A percentile compares a stretch with the other conserved stretches of the same genome.
These are phyloP conservation scores for Aspergillus fructus DNA, from an alignment of 2,329 filamentous ascomycete species.

Conservation along the genomic window DNA sequence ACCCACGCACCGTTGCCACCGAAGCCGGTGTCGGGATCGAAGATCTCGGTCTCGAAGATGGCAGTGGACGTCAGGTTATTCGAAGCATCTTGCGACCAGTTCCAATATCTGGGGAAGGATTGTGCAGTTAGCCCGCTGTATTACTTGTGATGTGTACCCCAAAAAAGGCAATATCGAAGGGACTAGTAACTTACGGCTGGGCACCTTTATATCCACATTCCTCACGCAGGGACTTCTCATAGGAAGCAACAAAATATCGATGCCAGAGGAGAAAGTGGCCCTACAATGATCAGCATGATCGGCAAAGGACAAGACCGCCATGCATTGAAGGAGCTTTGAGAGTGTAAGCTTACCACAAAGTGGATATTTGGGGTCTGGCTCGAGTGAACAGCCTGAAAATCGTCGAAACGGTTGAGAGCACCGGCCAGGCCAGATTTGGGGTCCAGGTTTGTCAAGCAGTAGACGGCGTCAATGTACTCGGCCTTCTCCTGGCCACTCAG, in stretches of 20 bases:
- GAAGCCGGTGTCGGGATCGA: conserved; percentile 13
- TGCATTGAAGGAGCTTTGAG: too few species aligned
- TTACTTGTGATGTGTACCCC: background rate
- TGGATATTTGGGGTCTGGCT: conserved; percentile 17
- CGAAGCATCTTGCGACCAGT: conserved; percentile 33
- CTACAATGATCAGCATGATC: conserved; percentile 14
- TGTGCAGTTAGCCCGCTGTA: background rate
- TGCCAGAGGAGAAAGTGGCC: conserved; percentile 44
- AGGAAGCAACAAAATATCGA: conserved; percentile 42
- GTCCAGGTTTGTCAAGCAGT: conserved; percentile 13
- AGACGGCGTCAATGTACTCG: conserved; percentile 15
- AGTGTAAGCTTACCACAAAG: conserved; percentile 11
- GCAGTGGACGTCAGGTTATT: conserved; percentile 12
- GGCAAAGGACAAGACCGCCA: background rate
- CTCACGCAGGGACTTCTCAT: conserved; percentile 42
- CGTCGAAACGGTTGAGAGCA: conserved; percentile 14
- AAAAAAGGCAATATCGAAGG: background rate
- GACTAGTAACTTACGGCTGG: conserved; percentile 35
- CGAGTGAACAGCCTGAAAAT: conserved; percentile 18
- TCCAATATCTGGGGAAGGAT: conserved; percentile 25
- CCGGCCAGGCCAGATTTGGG: conserved; percentile 14
- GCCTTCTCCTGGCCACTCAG: conserved; percentile 3
- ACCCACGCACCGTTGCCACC: conserved; percentile 19
- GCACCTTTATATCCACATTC: conserved; percentile 46
- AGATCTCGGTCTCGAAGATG: conserved; percentile 20